Conservation (phyloP, 495 filamentous ascomycete genomes). For the Daldinia bambusicola region DNA sequence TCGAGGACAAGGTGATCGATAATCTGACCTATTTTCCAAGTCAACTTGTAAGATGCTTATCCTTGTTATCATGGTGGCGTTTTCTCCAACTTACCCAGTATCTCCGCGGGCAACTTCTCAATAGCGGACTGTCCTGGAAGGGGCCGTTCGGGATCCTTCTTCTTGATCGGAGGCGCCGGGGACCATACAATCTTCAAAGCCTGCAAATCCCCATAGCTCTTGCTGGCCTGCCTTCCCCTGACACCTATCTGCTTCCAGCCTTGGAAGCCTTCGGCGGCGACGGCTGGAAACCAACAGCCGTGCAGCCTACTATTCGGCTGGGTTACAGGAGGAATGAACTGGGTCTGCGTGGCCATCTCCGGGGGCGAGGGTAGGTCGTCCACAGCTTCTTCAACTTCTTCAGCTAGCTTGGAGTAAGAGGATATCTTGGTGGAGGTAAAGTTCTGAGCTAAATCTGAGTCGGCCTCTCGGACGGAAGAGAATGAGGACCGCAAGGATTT, state of each 20-base stretch:
- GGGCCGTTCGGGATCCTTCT: conserved; percentile 42
- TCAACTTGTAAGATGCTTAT: conserved; percentile 33
- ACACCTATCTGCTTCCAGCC: conserved; percentile 78
- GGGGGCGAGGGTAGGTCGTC: conserved; percentile 49
- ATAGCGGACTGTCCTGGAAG: conserved; percentile 59
- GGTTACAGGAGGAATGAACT: conserved; percentile 60
- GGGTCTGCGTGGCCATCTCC: conserved; percentile 59
- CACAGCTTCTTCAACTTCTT: conserved; percentile 60
- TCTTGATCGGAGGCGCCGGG: conserved; percentile 50
- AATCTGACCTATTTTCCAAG: conserved; percentile 65
- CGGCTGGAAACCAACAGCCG: conserved; percentile 71
- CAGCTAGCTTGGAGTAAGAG: conserved; percentile 58
- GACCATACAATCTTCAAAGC: conserved; percentile 66
- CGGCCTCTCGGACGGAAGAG: conserved; percentile 66
- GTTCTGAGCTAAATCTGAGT: conserved; percentile 70
- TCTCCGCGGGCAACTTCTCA: conserved; percentile 75
- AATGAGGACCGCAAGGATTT: conserved; percentile 62
- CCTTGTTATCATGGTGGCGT: conserved; percentile 11
- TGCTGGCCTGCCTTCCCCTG: conserved; percentile 72
- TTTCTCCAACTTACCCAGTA: conserved; percentile 69
- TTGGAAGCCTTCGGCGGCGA: conserved; percentile 70
- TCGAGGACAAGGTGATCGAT: conserved; percentile 80
- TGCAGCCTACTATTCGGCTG: conserved; percentile 59
- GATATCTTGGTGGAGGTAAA: conserved; percentile 74
- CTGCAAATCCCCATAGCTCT: conserved; percentile 76